phyloP scores from a whole-genome alignment of 2,329 filamentous ascomycete species.

The Pseudogymnoascus pannorum region DNA sequence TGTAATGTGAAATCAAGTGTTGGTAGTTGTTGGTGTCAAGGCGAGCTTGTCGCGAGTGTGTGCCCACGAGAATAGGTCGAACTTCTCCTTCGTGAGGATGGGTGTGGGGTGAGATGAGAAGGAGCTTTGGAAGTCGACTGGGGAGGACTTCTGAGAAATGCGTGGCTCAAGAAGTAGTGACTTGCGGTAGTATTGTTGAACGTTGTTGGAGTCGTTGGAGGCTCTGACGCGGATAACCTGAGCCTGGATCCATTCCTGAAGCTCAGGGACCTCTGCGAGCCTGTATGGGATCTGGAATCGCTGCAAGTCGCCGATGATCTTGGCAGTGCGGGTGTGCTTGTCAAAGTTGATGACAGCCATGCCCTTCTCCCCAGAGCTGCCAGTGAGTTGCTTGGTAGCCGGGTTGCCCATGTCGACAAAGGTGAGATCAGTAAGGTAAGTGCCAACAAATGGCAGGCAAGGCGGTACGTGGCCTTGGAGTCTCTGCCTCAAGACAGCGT shows the following conservation, averaged over 20 bases:
- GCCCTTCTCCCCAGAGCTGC: constrained; percentile 48
- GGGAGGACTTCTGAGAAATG: constrained; percentile 29
- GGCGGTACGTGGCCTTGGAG: constrained; percentile 83
- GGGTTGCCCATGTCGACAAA: constrained; percentile 95
- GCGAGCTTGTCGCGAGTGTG: constrained; percentile 28
- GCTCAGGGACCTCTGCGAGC: constrained; percentile 71
- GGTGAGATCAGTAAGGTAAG: constrained; percentile 91
- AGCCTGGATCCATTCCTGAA: constrained; percentile 86
- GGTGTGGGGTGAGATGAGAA: constrained; percentile 15
- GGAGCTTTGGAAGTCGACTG: constrained; percentile 20
- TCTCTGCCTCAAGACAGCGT: constrained; percentile 74
- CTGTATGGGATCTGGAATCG: constrained; percentile 92
- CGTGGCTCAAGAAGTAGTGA: constrained; percentile 60
- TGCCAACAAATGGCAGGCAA: constrained; percentile 90
- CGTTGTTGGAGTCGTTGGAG: constrained; percentile 49
- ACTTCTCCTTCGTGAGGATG: constrained; percentile 38
- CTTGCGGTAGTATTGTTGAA: constrained; percentile 60
- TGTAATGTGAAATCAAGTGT: constrained; percentile 10
- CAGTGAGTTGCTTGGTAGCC: constrained; percentile 67
- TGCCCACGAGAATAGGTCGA: constrained; percentile 45
- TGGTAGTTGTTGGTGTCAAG: constrained; percentile 14
- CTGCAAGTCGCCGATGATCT: constrained; percentile 92
- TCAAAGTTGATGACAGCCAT: constrained; percentile 93
- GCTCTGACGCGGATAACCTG: constrained; percentile 65
- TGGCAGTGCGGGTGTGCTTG: constrained; percentile 89